Base-by-base conservation (phyloP, 2,329 filamentous ascomycete species). In the Teratosphaeria viscida region DNA sequence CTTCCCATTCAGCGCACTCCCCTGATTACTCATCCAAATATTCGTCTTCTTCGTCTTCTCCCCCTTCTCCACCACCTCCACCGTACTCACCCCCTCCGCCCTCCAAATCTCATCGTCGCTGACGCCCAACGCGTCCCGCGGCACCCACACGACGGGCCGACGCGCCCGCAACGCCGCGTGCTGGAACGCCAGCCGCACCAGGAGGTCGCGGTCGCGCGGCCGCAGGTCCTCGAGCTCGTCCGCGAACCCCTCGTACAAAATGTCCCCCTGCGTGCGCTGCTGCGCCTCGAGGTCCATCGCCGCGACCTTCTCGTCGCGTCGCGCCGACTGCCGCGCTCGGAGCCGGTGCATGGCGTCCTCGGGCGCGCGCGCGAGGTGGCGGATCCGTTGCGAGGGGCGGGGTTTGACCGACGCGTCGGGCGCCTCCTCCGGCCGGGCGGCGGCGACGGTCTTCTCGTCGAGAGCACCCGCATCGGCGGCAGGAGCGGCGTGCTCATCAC, bases 221-320 rank as follows among this genome's bases (percentile, higher is more conserved):
- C 90, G 94, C 55, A 99, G 79, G 71, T 99, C 94, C 73, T 96
- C 92, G 63, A 99, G 86, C 77, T 96, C 92, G 69, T 97, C 92
- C 65, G 92, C 86, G 67, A 92, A 89, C 3, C 89, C 89, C 26
- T 89, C 87, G 72, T 92, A 99, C 2, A 97, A 80, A 2, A 91
- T 88, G 55, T 91, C 86, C 6, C 88, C 88, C 27, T 32, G 27
- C 53, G 53, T 32, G 53, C 34, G 53, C 19, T 47, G n/a, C 35
- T 56, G 55, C 26, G 55, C 32, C 19, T 56, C 55, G 14, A 47
- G 6, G 14, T 56, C 55, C 14, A 34, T 14, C 12, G 23, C 32
- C 3, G 27, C 27, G 26, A 7, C 32, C 4, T 19, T 14, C 16
- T 56, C 39, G 3, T 47, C 19, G 14, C 26, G 55, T 1, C 37